These are phyloP conservation scores for Globisporangium orthogonon DNA, from an alignment of 352 stramenopile genomes.

Conservation along the genomic window DNA sequence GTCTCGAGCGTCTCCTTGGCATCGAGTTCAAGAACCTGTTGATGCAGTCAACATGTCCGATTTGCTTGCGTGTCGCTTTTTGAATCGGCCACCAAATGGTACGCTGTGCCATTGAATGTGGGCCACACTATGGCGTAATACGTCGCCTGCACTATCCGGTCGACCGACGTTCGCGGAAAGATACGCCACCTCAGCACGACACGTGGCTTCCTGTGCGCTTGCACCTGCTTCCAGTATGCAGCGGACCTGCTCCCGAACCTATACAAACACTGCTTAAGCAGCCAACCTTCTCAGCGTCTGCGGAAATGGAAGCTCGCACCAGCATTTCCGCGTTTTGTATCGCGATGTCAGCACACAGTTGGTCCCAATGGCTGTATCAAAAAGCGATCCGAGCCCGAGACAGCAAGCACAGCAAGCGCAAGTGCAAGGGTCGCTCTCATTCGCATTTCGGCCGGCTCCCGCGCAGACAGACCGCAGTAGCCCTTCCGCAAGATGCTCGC, in stretches of 20 bases:
- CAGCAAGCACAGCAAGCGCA: too few species aligned
- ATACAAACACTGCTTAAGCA: neutral
- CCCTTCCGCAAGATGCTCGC: constrained; percentile 32
- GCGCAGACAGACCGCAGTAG: neutral
- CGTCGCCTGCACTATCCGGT: neutral
- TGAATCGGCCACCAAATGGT: neutral
- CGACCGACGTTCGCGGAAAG: neutral
- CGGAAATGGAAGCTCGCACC: constrained; percentile 7
- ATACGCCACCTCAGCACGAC: neutral
- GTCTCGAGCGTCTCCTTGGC: too few species aligned
- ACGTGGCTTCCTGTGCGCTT: constrained; percentile 5
- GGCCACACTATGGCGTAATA: neutral
- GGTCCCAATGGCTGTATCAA: neutral
- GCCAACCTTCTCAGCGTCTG: constrained; percentile 1
- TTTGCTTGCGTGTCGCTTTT: neutral
- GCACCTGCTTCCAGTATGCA: constrained; percentile 8
- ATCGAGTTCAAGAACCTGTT: too few species aligned
- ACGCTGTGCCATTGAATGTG: neutral
- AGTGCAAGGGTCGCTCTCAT: neutral
- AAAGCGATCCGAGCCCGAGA: neutral
- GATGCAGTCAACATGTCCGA: too few species aligned
- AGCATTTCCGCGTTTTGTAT: constrained; percentile 1
- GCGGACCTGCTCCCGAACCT: constrained; percentile 1
- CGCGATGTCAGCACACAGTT: neutral
- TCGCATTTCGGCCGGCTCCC: constrained; percentile 1